phyloP scores from a whole-genome alignment of 1,284 basidiomycete species.

The Boletus hoseneyae region DNA sequence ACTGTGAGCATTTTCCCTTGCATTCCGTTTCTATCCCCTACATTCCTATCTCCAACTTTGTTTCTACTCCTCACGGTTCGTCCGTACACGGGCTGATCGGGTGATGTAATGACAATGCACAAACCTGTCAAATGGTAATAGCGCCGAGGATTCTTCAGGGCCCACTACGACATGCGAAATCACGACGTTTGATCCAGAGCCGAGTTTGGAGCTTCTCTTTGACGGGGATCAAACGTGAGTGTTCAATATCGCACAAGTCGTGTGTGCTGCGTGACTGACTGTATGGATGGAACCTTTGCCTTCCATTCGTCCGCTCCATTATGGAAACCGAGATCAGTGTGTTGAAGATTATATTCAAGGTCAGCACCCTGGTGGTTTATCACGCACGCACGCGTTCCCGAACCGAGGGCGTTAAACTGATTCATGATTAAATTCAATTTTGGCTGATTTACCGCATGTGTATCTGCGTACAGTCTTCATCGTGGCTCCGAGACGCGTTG shows the following conservation, averaged over 20 bases:
- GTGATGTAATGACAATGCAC: constrained; percentile 9
- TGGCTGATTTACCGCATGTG: neutral
- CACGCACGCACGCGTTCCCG: neutral
- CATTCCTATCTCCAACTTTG: neutral
- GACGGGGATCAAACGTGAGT: constrained; percentile 65
- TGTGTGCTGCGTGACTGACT: constrained; percentile 10
- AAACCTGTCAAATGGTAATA: constrained; percentile 31
- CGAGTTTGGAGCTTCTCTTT: constrained; percentile 77
- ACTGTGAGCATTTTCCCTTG: constrained; percentile 56
- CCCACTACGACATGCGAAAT: constrained; percentile 90
- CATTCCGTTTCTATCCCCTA: neutral
- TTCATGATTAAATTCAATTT: neutral
- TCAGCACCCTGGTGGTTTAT: constrained; percentile 27
- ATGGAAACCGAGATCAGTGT: constrained; percentile 42
- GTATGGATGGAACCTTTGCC: neutral
- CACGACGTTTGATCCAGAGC: constrained; percentile 81
- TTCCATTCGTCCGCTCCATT: neutral
- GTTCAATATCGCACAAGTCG: neutral
- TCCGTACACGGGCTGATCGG: constrained; percentile 1
- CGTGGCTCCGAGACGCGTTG: constrained; percentile 90
- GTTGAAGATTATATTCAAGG: constrained; percentile 86
- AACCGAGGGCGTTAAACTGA: neutral
- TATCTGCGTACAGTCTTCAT: constrained; percentile 44
- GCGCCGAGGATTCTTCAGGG: constrained; percentile 79
- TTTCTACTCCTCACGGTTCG: neutral